Conservation (phyloP, 768 basidiomycete species). For the Termitomyces bulborhizus region DNA sequence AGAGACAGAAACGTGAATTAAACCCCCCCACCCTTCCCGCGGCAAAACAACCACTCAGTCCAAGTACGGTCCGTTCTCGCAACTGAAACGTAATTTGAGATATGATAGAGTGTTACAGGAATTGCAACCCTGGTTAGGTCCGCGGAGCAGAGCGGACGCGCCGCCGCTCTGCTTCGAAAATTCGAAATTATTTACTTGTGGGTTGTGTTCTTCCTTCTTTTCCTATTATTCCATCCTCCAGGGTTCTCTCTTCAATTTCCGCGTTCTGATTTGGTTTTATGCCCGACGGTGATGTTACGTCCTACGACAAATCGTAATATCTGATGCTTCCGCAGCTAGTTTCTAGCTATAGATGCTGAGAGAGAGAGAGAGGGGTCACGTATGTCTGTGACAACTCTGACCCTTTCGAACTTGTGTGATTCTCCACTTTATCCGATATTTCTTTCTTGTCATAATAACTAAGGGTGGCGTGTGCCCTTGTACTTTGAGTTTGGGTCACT, state of each 20-base stretch:
- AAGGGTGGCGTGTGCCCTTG: not conserved
- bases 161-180: not conserved
- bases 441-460: not conserved
- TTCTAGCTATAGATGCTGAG: not conserved
- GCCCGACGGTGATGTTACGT: not conserved
- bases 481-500: not conserved
- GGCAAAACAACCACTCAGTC: not conserved
- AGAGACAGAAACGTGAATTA: not conserved
- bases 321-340: not conserved
- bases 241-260: not conserved
- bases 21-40: not conserved
- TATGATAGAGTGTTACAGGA: not conserved
- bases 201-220: not conserved
- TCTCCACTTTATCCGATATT: not conserved
- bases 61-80: not conserved
- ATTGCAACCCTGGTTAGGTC: not conserved
- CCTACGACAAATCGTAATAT: not conserved
- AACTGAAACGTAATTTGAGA: not conserved
- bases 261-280: not conserved
- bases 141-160: slow-evolving; percentile 1
- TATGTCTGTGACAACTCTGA: not conserved
- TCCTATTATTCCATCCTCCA: not conserved
- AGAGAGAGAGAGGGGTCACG: too few species aligned
- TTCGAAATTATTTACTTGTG: not conserved
- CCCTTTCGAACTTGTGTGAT: not conserved